phyloP scores from a whole-genome alignment of 2,329 filamentous ascomycete species.

The Exophiala aquamarina region DNA sequence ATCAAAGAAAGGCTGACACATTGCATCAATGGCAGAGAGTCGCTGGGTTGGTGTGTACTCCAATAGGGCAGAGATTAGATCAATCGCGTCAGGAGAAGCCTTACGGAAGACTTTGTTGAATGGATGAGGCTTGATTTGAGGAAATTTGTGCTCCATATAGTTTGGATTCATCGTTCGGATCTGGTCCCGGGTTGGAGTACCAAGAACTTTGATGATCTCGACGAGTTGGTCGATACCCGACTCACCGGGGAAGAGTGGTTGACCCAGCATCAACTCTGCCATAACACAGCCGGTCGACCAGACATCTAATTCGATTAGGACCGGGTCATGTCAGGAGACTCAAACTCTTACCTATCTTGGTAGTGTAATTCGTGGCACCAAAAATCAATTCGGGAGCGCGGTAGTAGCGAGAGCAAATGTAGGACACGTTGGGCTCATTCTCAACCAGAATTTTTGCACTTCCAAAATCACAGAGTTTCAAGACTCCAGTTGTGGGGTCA shows the following conservation, averaged over 20 bases:
- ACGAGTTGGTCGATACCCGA: constrained; percentile 98
- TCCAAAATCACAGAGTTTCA: constrained; percentile 98
- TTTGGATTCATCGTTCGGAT: constrained; percentile 99
- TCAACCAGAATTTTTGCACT: constrained; percentile 98
- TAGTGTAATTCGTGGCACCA: constrained; percentile 98
- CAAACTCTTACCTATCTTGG: constrained; percentile 83
- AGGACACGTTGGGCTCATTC: constrained; percentile 98
- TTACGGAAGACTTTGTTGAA: constrained; percentile 99
- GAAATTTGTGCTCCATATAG: constrained; percentile 99
- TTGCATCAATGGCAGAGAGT: constrained; percentile 87
- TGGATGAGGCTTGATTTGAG: constrained; percentile 98
- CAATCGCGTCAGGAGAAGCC: constrained; percentile 88
- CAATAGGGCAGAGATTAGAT: constrained; percentile 87
- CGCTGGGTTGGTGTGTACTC: constrained; percentile 98
- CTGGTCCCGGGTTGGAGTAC: constrained; percentile 94
- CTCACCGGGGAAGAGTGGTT: constrained; percentile 95
- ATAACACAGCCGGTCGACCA: constrained; percentile 99
- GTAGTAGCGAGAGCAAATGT: constrained; percentile 99
- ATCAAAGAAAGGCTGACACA: constrained; percentile 98
- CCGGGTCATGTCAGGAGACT: neutral
- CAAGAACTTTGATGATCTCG: constrained; percentile 98
- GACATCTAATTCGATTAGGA: constrained; percentile 66
- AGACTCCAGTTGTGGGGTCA: constrained; percentile 83
- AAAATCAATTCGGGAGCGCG: constrained; percentile 97
- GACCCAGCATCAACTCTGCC: constrained; percentile 98